Percentiles rank a stretch among this genome's conserved stretches.
Evolutionary conservation across 2,329 filamentous ascomycete genomes (phyloP).

Genomic region (Alternaria incomplexa): DNA sequence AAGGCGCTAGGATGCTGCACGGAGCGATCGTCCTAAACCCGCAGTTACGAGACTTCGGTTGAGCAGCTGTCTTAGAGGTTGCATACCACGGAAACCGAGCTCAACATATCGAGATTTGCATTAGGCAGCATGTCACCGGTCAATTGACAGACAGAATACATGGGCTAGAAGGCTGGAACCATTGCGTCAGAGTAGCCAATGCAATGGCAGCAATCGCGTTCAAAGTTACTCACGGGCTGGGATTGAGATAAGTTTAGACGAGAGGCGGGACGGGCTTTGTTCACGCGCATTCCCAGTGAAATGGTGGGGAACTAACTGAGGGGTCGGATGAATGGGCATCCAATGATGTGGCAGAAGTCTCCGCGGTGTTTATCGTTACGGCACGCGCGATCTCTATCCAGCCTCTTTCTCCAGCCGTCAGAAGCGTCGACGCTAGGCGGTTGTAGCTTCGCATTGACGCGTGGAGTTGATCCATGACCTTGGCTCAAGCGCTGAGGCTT

Average conservation of each 20-base stretch:
- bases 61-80: constrained; percentile 15
- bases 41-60: constrained; percentile 5
- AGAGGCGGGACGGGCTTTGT: constrained; percentile 23
- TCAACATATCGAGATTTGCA: background rate
- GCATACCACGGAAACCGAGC: constrained; percentile 10
- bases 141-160: background rate
- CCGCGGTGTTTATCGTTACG: constrained; percentile 10
- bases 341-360: constrained; percentile 22
- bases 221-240: background rate
- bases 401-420: constrained; percentile 28
- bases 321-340: constrained; percentile 29
- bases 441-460: constrained; percentile 34
- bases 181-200: background rate
- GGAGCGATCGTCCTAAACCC: constrained; percentile 8
- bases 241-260: constrained; percentile 22
- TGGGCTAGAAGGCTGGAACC: background rate
- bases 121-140: background rate
- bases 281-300: constrained; percentile 12
- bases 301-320: constrained; percentile 27
- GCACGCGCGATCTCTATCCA: constrained; percentile 22
- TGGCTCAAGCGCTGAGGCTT: constrained; percentile 22
- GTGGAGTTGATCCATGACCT: constrained; percentile 33
- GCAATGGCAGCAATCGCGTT: background rate
- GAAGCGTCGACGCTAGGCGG: constrained; percentile 27
- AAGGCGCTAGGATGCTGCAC: constrained; percentile 12